Evolutionary conservation across 73 alveolate species (phyloP).

Genomic region (Paramecium tetraurelia): DNA sequence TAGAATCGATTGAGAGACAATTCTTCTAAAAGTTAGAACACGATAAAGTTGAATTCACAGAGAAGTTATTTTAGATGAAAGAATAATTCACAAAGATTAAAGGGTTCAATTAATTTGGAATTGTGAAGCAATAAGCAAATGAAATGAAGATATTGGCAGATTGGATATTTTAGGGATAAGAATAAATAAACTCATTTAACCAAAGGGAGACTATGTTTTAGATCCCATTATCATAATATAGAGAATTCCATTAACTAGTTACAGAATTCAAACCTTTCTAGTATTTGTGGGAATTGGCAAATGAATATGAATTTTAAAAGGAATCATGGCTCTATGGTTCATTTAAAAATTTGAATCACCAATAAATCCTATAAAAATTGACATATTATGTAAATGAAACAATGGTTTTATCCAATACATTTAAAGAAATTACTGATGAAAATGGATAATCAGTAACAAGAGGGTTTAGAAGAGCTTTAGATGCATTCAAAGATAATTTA

Average conservation of each 20-base stretch:
- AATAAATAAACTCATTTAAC: neutral
- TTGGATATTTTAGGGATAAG: neutral
- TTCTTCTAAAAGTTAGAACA: neutral
- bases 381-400: neutral
- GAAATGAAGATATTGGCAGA: neutral
- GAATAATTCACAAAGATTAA: neutral
- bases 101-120: neutral
- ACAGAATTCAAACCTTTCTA: neutral
- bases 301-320: neutral
- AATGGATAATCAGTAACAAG: constrained; percentile 11
- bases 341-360: neutral
- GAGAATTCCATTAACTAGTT: neutral
- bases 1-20: neutral
- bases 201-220: neutral
- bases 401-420: neutral
- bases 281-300: constrained; percentile 24
- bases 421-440: constrained; percentile 26
- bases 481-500: neutral
- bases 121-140: neutral
- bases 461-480: constrained; percentile 23
- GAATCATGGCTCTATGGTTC: constrained; percentile 11
- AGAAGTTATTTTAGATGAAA: neutral
- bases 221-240: neutral
- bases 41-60: constrained; percentile 1
- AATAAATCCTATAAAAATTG: neutral